phyloP scores from a whole-genome alignment of 441 rosid species.

The Biscutella laevigata region DNA sequence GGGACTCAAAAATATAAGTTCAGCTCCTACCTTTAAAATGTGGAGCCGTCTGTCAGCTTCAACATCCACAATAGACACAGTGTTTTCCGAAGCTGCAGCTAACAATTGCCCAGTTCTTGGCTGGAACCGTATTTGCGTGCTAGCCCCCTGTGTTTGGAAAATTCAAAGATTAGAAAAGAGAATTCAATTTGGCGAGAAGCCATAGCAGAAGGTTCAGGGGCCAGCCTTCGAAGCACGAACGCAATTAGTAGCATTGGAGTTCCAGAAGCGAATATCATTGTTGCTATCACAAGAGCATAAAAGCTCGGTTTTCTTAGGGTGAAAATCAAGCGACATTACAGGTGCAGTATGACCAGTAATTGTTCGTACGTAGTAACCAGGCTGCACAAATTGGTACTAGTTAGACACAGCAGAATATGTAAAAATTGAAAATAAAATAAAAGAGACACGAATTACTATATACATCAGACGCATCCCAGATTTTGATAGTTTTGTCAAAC shows the following conservation, averaged over 20 bases:
- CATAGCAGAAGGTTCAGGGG: background rate
- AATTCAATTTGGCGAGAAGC: background rate
- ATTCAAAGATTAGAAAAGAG: background rate
- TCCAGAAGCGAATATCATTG: conserved; percentile 50
- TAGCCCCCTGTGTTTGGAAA: conserved; percentile 48
- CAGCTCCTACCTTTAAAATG: conserved; percentile 39
- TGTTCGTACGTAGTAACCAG: conserved; percentile 33
- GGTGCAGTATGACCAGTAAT: conserved; percentile 40
- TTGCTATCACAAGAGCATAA: conserved; percentile 51
- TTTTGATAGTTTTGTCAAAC: background rate
- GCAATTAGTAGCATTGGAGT: conserved; percentile 37
- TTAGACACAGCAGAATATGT: background rate
- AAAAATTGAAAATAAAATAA: background rate
- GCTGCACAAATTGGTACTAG: background rate
- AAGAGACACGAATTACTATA: background rate
- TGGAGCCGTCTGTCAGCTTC: conserved; percentile 38
- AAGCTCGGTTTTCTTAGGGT: conserved; percentile 57
- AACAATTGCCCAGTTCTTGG: conserved; percentile 49
- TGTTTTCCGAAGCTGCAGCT: conserved; percentile 57
- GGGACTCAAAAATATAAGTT: too few species aligned
- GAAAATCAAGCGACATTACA: conserved; percentile 69
- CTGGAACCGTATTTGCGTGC: conserved; percentile 61
- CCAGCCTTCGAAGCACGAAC: conserved; percentile 23
- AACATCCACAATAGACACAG: conserved; percentile 52
- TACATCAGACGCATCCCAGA: background rate